phyloP scores from a whole-genome alignment of 148 eudicot species.

The Beta vulgaris region DNA sequence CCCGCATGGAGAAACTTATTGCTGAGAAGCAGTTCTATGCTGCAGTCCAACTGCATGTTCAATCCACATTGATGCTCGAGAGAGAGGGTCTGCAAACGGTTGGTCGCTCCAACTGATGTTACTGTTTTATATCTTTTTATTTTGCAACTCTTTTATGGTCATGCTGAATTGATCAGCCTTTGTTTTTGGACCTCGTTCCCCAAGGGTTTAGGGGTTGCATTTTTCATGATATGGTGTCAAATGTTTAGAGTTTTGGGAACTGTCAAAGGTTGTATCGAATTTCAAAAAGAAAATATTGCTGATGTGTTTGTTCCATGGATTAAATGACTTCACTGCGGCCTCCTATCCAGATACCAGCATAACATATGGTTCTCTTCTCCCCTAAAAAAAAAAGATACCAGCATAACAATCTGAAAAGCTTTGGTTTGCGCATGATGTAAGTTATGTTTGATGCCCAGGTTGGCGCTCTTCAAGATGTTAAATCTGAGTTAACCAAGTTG shows the following conservation, averaged over 20 bases:
- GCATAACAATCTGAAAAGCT: neutral
- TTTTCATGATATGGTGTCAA: neutral
- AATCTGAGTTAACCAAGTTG: slow-evolving; percentile 85
- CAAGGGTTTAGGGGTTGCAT: neutral
- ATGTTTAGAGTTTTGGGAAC: too few relatives aligned
- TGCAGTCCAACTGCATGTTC: slow-evolving; percentile 90
- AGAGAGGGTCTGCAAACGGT: slow-evolving; percentile 99
- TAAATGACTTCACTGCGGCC: neutral
- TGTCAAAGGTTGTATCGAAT: neutral
- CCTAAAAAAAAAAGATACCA: too few relatives aligned
- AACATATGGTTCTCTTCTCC: too few relatives aligned
- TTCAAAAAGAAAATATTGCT: too few relatives aligned
- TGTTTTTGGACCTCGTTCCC: neutral
- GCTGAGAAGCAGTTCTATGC: slow-evolving; percentile 94
- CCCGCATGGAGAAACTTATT: slow-evolving; percentile 86
- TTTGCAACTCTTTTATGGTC: slow-evolving; percentile 3
- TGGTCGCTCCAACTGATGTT: slow-evolving; percentile 28
- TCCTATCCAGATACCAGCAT: neutral
- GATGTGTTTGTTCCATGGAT: neutral
- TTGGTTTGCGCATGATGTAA: slow-evolving; percentile 6
- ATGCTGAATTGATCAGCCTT: slow-evolving; percentile 2
- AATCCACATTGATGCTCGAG: slow-evolving; percentile 92
- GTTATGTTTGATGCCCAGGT: slow-evolving; percentile 45
- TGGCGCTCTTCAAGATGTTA: slow-evolving; percentile 98
- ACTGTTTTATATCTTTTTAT: neutral